Percentiles rank a stretch among this genome's conserved stretches.
phyloP scores from a whole-genome alignment of 2,329 filamentous ascomycete genomes.

The Cladorrhinum sp. region DNA sequence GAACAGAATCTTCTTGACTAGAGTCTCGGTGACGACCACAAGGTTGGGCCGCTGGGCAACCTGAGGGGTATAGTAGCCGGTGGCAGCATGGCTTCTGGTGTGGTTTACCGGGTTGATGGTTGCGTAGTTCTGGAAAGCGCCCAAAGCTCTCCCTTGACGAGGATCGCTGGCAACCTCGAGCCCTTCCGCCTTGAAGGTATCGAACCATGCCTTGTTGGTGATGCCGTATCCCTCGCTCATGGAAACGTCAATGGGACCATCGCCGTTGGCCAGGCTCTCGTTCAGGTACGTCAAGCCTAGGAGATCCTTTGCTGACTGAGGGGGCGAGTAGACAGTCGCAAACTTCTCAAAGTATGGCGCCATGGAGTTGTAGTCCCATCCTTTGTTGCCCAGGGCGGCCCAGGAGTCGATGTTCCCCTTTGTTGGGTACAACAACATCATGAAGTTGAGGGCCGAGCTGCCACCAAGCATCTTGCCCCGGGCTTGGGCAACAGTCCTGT shows the following conservation, averaged over 20 bases:
- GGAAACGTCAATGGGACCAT: conserved; percentile 38
- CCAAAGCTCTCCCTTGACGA: conserved; percentile 23
- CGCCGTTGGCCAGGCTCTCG: conserved; percentile 29
- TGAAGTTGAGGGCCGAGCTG: conserved; percentile 31
- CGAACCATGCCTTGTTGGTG: conserved; percentile 37
- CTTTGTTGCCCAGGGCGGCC: conserved; percentile 29
- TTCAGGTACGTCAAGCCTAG: conserved; percentile 34
- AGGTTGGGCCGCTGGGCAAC: conserved; percentile 35
- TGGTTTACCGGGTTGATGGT: conserved; percentile 24
- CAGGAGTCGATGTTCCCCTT: conserved; percentile 30
- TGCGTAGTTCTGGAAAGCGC: conserved; percentile 23
- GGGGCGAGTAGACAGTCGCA: conserved; percentile 31
- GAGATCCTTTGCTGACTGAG: conserved; percentile 28
- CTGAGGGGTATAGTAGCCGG: conserved; percentile 34
- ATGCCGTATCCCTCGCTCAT: conserved; percentile 34
- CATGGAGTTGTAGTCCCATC: conserved; percentile 29
- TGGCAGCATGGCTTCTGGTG: conserved; percentile 31
- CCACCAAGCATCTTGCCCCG: conserved; percentile 35
- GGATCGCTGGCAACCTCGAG: conserved; percentile 35
- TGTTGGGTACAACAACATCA: conserved; percentile 30
- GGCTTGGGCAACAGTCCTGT: conserved; percentile 32
- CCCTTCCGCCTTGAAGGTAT: conserved; percentile 35
- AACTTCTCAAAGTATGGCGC: conserved; percentile 37
- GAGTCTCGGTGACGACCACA: conserved; percentile 34
- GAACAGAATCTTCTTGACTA: conserved; percentile 35